phyloP scores from a whole-genome alignment of 306 rosid species.

The Senna tora region DNA sequence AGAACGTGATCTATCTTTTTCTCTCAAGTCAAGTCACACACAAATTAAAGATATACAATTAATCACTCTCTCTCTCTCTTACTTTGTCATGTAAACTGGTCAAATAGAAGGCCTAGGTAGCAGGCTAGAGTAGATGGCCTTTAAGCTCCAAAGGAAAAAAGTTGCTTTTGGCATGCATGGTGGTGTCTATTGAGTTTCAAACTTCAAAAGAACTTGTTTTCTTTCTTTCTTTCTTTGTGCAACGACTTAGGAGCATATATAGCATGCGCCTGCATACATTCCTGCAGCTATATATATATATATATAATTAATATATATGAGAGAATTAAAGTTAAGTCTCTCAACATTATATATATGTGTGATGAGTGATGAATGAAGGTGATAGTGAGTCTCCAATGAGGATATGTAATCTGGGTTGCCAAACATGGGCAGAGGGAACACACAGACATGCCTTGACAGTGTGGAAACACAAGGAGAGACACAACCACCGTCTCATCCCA shows the following conservation, averaged over 20 bases:
- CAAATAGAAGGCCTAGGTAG: slow-evolving; percentile 1
- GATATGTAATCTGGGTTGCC: slow-evolving; percentile 1
- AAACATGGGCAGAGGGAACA: slow-evolving; percentile 22
- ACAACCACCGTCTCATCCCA: slow-evolving; percentile 52
- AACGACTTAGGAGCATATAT: not conserved
- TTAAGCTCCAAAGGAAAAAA: slow-evolving; percentile 1
- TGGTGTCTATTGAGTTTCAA: not conserved
- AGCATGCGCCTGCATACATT: slow-evolving; percentile 24
- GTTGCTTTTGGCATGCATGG: not conserved
- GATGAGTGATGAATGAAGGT: not conserved
- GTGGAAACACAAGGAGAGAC: slow-evolving; percentile 40
- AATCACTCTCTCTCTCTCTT: slow-evolving; percentile 15
- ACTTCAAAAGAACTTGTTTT: not conserved
- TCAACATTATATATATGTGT: not conserved
- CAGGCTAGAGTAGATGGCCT: not conserved
- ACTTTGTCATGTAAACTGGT: not conserved
- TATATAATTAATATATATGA: not conserved
- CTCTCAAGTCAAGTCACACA: slow-evolving; percentile 22
- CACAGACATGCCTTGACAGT: slow-evolving; percentile 37
- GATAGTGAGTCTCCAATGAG: not conserved
- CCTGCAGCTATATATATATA: not conserved
- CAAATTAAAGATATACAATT: slow-evolving; percentile 3
- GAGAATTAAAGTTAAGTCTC: not conserved
- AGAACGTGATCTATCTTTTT: not conserved
- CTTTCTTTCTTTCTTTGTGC: not conserved